A percentile compares a stretch with the other conserved stretches of the same genome.
These are phyloP conservation scores for Colletotrichum salicis DNA, from an alignment of 2,329 filamentous ascomycete genomes.

Conservation along the genomic window DNA sequence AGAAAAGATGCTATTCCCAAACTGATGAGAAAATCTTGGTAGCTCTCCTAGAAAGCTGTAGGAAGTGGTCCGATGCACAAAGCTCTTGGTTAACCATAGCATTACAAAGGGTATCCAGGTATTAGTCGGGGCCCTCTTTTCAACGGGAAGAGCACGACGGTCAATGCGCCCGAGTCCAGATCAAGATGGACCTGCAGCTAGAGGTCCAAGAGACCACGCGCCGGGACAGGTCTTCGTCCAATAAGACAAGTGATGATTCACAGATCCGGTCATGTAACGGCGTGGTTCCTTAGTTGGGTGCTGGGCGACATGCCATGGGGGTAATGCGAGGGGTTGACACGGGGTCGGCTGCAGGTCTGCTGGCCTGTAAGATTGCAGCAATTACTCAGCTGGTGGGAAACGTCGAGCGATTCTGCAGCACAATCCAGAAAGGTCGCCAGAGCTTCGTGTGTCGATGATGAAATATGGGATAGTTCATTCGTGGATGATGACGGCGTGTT, in stretches of 20 bases:
- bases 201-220: constrained; percentile 27
- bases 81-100: background rate
- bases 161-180: constrained; percentile 23
- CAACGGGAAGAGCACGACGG: constrained; percentile 21
- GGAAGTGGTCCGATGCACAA: constrained; percentile 8
- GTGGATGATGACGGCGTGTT: constrained; percentile 30
- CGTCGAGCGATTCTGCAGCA: constrained; percentile 23
- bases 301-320: constrained; percentile 28
- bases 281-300: constrained; percentile 22
- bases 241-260: constrained; percentile 36
- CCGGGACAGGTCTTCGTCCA: constrained; percentile 13
- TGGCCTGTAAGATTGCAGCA: constrained; percentile 40
- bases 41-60: background rate
- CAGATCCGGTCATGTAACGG: constrained; percentile 34
- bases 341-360: constrained; percentile 23
- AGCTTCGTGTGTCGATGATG: constrained; percentile 35
- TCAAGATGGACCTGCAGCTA: constrained; percentile 31
- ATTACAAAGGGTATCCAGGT: constrained; percentile 18
- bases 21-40: background rate
- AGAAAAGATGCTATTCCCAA: background rate
- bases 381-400: constrained; percentile 41
- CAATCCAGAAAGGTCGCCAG: constrained; percentile 21
- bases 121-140: constrained; percentile 34
- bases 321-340: constrained; percentile 25
- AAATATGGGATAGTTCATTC: constrained; percentile 37